Conservation (phyloP, 169 alveolate genomes). For the Plasmodium knowlesi region DNA sequence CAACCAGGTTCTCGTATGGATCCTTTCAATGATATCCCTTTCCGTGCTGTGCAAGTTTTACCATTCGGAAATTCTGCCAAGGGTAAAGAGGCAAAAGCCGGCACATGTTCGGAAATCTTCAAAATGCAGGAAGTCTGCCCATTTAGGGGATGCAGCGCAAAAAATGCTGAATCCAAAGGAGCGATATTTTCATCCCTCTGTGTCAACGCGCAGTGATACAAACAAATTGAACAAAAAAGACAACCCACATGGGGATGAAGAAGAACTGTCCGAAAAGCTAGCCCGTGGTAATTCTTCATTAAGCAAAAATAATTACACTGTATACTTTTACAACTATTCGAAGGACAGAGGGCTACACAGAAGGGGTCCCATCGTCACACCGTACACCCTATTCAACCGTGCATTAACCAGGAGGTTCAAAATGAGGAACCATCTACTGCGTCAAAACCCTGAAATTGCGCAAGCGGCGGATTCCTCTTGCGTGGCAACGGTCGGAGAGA, state of each 20-base stretch:
- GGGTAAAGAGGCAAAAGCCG: neutral
- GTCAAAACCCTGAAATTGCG: neutral
- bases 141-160: neutral
- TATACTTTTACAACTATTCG: constrained; percentile 10
- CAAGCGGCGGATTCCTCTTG: neutral
- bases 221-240: neutral
- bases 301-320: neutral
- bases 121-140: neutral
- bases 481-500: neutral
- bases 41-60: constrained; percentile 54
- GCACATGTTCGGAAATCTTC: neutral
- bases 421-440: neutral
- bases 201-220: neutral
- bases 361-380: constrained; percentile 8
- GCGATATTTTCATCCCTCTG: neutral
- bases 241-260: neutral
- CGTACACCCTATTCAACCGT: constrained; percentile 16
- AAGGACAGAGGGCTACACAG: neutral
- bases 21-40: constrained; percentile 11
- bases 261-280: neutral
- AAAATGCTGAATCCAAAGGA: neutral
- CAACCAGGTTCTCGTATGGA: constrained; percentile 34
- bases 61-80: constrained; percentile 1
- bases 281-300: neutral
- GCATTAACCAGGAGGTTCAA: constrained; percentile 9